A percentile compares a stretch with the other conserved stretches of the same genome.
Conservation (phyloP, 768 basidiomycete species). For the Psilocybe azurescens region DNA sequence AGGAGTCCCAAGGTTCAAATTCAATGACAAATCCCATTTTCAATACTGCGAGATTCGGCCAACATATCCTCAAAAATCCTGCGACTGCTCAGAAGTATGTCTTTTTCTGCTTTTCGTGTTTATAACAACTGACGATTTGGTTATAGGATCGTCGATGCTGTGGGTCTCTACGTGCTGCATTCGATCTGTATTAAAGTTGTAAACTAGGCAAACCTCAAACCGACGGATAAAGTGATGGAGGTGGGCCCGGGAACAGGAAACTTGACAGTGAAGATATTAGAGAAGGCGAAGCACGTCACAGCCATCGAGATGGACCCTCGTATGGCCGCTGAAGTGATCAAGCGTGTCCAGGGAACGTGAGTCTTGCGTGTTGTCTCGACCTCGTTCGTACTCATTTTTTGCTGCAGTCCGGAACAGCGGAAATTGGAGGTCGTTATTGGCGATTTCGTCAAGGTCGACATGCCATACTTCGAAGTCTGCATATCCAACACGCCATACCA, state of each 20-base stretch:
- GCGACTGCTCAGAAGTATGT: constrained; percentile 87
- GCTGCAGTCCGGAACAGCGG: constrained; percentile 85
- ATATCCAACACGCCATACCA: constrained; percentile 99
- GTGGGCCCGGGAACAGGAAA: constrained; percentile 99
- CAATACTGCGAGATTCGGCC: constrained; percentile 95
- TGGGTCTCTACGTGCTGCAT: too few species aligned
- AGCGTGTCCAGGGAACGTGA: constrained; percentile 97
- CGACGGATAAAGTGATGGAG: constrained; percentile 97
- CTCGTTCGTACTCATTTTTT: neutral
- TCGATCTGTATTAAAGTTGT: too few species aligned
- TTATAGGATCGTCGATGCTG: constrained; percentile 49
- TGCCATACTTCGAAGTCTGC: constrained; percentile 99
- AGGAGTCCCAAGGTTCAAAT: constrained; percentile 45
- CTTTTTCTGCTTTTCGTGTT: constrained; percentile 4
- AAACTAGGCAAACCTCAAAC: constrained; percentile 93
- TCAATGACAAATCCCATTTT: constrained; percentile 83
- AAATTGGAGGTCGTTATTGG: constrained; percentile 96
- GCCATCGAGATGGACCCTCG: constrained; percentile 98
- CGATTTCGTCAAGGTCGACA: constrained; percentile 95
- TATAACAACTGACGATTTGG: constrained; percentile 14
- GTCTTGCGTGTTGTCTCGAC: constrained; percentile 37
- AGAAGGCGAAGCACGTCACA: constrained; percentile 90
- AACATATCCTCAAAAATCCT: constrained; percentile 97
- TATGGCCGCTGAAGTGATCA: constrained; percentile 97
- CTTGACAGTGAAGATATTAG: constrained; percentile 90